Conservation (phyloP, 2,329 filamentous ascomycete species). For the Sordariomycetes sp. region DNA sequence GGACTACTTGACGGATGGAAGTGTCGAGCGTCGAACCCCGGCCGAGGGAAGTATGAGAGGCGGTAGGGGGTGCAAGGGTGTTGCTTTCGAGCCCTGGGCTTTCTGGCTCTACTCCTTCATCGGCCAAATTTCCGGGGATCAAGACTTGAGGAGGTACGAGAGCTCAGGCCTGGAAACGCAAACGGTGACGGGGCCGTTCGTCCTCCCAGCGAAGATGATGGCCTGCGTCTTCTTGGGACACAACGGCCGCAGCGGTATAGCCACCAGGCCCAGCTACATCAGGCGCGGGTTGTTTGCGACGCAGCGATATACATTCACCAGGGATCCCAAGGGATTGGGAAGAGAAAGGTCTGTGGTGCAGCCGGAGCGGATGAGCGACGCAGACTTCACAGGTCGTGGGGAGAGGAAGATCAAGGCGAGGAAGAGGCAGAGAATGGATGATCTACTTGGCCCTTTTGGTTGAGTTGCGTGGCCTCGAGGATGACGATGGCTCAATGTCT, state of each 20-base stretch:
- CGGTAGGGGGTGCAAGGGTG: constrained; percentile 21
- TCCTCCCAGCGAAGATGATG: constrained; percentile 27
- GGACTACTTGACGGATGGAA: constrained; percentile 1
- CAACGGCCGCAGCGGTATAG: constrained; percentile 22
- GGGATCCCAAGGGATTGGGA: constrained; percentile 3
- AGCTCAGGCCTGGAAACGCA: constrained; percentile 13
- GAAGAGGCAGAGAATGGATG: constrained; percentile 6
- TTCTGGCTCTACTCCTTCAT: constrained; percentile 32
- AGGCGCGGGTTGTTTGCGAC: constrained; percentile 23
- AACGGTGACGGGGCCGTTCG: constrained; percentile 22
- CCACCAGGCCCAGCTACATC: constrained; percentile 23
- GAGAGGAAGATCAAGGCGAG: too few relatives aligned
- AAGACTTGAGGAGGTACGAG: constrained; percentile 15
- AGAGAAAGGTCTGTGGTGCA: background rate
- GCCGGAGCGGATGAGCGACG: background rate
- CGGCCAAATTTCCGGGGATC: constrained; percentile 24
- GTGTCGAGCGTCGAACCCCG: constrained; percentile 13
- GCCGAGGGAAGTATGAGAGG: constrained; percentile 19
- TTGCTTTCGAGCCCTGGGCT: constrained; percentile 27
- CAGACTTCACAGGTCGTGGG: background rate
- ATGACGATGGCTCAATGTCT: too few relatives aligned
- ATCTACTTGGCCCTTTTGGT: constrained; percentile 3
- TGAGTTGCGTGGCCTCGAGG: too few relatives aligned
- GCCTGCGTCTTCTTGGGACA: constrained; percentile 28
- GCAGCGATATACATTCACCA: constrained; percentile 21